Base-by-base conservation (phyloP, 495 filamentous ascomycete genomes). In the Penicillium soppii region DNA sequence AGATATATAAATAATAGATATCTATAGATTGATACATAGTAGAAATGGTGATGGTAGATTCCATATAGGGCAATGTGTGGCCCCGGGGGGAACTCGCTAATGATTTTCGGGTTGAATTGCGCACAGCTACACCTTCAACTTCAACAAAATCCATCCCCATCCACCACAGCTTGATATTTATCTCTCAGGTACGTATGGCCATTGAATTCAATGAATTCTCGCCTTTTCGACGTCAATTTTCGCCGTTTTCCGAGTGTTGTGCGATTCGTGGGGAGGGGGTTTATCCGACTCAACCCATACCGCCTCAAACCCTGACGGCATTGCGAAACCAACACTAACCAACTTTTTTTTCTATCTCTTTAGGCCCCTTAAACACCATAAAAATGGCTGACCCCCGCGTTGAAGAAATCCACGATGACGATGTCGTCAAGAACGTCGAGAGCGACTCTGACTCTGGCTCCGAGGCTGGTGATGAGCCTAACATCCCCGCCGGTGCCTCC, bases 321-420 rank as follows among this genome's bases (percentile, higher is more conserved):
- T 22, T 27, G 33, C 51, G 39, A 49, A 40, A 22, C 22, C 10
- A 38, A 27, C 40, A 53, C 47, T 48, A 51, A 51, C 45, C 26
- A 16, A 48, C 20, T 30, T 48, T 51, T 47, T 52, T 21, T 43
- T 43, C 57, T 53, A 60, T 58, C 57, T n/a, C 36, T 63, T 20
- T 61, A 69, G 64, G 62, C 60, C 52, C 53, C 57, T 53, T 50
- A 52, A 66, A 53, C 67, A 62, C 53, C 55, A 72, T 73, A 87
- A 64, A 49, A 72, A 99, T 99, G 94, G 88, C 95, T 62, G 94
- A 96, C 77, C 89, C 95, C 70, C 90, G 94, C 69, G 86, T 99
- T 70, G 92, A 97, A 80, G 94, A 99, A 78, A 82, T 97, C 55
- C 88, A 88, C 58, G 92, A 97, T 71, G 94, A 99, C 68, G 74